These are phyloP conservation scores for Melocanna baccifera DNA, from an alignment of 176 grass and related monocot species.

Conservation along the genomic window DNA sequence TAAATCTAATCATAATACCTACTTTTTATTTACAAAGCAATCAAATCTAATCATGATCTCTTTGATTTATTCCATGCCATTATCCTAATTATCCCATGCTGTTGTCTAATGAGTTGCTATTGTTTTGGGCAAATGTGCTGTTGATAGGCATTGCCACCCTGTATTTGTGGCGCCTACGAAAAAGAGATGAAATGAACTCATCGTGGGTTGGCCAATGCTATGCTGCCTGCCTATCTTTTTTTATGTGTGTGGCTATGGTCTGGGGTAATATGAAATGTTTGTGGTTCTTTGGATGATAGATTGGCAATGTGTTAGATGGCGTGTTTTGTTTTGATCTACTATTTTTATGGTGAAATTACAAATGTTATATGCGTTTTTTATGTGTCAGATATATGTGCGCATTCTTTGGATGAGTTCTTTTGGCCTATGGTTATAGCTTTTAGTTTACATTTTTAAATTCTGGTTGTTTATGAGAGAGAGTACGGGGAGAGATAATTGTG, in stretches of 20 bases:
- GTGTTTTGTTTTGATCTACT: not conserved
- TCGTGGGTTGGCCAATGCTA: not conserved
- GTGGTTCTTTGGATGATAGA: not conserved
- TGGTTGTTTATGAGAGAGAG: too few relatives aligned
- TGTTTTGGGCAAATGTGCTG: slow-evolving; percentile 13
- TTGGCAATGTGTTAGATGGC: not conserved
- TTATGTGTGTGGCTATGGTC: not conserved
- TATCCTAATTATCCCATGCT: slow-evolving; percentile 5
- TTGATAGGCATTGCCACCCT: not conserved
- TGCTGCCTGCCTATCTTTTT: not conserved
- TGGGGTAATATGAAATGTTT: not conserved
- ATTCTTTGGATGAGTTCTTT: too few relatives aligned
- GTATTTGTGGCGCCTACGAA: not conserved
- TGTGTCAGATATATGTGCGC: too few relatives aligned
- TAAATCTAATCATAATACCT: not conserved
- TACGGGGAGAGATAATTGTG: too few relatives aligned
- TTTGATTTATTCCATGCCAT: not conserved
- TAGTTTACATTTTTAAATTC: too few relatives aligned
- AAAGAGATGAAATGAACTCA: not conserved
- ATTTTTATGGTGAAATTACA: not conserved
- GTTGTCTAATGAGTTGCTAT: not conserved
- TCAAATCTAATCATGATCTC: not conserved
- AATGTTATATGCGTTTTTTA: not conserved
- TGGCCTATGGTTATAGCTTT: too few relatives aligned
- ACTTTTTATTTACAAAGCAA: not conserved